Conservation (phyloP, 2,329 filamentous ascomycete species). For the Purpureocillium lavendulum region DNA sequence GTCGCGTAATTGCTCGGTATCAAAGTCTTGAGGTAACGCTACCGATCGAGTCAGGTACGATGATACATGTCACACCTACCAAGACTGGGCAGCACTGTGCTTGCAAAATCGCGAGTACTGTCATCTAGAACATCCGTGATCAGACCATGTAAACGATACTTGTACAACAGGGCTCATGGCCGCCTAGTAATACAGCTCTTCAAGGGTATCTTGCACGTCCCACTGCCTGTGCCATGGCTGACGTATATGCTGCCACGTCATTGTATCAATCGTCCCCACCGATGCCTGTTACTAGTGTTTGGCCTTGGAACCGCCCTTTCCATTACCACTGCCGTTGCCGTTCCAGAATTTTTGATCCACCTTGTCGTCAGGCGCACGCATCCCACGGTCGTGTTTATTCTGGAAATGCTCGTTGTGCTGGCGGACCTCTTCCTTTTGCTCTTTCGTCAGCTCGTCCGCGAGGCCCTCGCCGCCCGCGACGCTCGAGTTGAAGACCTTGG, state of each 20-base stretch:
- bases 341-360: slow-evolving; percentile 49
- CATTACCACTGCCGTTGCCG: not conserved
- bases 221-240: not conserved
- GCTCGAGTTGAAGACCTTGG: slow-evolving; percentile 43
- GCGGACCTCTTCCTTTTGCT: slow-evolving; percentile 48
- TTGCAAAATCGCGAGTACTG: no score
- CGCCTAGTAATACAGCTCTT: no score
- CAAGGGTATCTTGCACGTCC: not conserved
- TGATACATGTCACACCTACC: no score
- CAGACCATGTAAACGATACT: no score
- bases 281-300: no score
- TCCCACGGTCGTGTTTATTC: slow-evolving; percentile 39
- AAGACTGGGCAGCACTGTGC: no score
- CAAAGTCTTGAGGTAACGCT: no score
- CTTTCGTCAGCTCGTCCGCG: slow-evolving; percentile 30
- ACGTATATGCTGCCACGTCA: not conserved
- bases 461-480: slow-evolving; percentile 23
- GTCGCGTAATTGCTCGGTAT: no score
- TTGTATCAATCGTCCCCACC: not conserved
- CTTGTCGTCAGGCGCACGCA: slow-evolving; percentile 34
- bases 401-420: slow-evolving; percentile 52
- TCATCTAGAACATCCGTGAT: no score
- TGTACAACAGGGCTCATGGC: no score
- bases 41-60: no score
- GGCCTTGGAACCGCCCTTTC: slow-evolving; percentile 1